Evolutionary conservation across 768 basidiomycete species (phyloP), one percentile per base, ranked within the genome.

Genomic region (Kwoniella sp.): DNA sequence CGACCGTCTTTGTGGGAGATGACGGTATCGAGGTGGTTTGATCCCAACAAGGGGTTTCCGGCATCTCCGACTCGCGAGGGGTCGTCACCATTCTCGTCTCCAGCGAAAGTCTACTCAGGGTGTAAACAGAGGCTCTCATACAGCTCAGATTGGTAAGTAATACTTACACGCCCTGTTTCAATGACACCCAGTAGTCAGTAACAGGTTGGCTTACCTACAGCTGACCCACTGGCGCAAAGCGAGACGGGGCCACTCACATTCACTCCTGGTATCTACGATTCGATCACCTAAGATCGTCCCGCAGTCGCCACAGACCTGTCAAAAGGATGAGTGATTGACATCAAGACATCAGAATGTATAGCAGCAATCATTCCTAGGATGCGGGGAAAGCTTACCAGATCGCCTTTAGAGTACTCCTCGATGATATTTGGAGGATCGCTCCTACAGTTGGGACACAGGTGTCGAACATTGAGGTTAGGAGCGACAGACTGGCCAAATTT

Each of bases 31-130:
- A 98, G 85, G 79, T 95, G 90, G 75, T 96, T 94, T 73, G 92
- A 88, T 40, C 92, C 93, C 79, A 97, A 92, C 82, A 98, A 84
- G 29, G 94, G 92, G 80, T 97, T 92, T 21, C 89, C 87, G 48
- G 93, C 92, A 58, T 92, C 93, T 82, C 96, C 96, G 71, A 99
- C 96, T 89, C 96, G 96, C 70, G 96, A 98, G 67, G 96, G 96
- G 80, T 99, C 96, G 79, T 97, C 95, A 66, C 96, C 96, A 67
- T 95, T 94, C 83, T 99, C 96, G 74, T 97, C 95, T 78, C 98
- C 96, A 69, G 96, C 96, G 81, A 99, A 99, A 65, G 96, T 98
- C 90, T 97, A 60, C 64, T 12, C 52, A 47, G 33, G n/a, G 48
- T 26, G 48, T 58, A 33, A 60, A 55, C 25, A 30, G 1, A 55